phyloP scores from a whole-genome alignment of 2,329 filamentous ascomycete genomes.

The Hymenoscyphus albidus region DNA sequence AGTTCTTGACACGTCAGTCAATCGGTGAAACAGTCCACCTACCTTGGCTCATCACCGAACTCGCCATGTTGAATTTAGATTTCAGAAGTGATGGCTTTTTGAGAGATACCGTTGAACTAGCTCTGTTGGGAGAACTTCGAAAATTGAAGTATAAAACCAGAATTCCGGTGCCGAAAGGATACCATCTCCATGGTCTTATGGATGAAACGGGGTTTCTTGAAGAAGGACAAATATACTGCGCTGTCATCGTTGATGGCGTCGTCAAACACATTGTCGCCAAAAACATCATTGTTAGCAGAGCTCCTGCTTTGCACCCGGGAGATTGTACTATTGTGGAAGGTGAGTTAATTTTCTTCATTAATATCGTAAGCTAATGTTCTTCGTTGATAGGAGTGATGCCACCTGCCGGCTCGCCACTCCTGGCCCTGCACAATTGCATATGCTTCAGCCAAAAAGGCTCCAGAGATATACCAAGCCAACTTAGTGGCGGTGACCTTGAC shows the following conservation, averaged over 20 bases:
- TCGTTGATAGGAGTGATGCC: conserved; percentile 66
- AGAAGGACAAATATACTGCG: conserved; percentile 66
- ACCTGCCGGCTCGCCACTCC: conserved; percentile 55
- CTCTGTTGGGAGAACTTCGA: conserved; percentile 66
- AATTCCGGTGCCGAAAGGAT: conserved; percentile 65
- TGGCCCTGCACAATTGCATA: conserved; percentile 65
- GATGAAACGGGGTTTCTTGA: conserved; percentile 70
- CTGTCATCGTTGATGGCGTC: conserved; percentile 39
- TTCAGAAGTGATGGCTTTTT: conserved; percentile 69
- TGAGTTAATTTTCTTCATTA: conserved; percentile 50
- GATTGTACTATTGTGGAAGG: conserved; percentile 41
- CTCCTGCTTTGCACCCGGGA: conserved; percentile 76
- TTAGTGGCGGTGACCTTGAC: conserved; percentile 80
- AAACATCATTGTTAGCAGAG: conserved; percentile 61
- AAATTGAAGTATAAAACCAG: conserved; percentile 74
- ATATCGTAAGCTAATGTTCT: conserved; percentile 44
- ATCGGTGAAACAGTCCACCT: conserved; percentile 60
- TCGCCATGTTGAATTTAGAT: conserved; percentile 56
- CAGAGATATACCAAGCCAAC: conserved; percentile 72
- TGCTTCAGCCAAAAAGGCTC: conserved; percentile 69
- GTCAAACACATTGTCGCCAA: conserved; percentile 28
- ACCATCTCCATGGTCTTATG: conserved; percentile 79
- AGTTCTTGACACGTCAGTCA: conserved; percentile 59
- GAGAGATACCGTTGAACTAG: conserved; percentile 64
- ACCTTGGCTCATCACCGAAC: conserved; percentile 56